Evolutionary conservation across 257 asterid genomes (phyloP).

Genomic region (Lantana camara): DNA sequence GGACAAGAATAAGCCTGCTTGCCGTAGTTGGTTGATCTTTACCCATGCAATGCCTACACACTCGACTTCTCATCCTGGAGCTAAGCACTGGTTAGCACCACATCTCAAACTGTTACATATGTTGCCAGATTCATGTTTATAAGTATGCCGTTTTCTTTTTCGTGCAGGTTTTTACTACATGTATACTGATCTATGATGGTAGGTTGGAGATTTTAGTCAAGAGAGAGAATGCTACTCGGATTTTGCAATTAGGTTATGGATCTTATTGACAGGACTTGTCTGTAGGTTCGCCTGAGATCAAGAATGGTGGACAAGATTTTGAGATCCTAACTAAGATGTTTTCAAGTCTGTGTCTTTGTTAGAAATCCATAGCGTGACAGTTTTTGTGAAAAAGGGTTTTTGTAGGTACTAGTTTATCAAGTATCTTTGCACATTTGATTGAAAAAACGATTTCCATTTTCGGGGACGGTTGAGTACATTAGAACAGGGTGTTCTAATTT

Average conservation of each 20-base stretch:
- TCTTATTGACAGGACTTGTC: too few species aligned
- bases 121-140: not conserved
- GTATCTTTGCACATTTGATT: too few species aligned
- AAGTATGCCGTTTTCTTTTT: not conserved
- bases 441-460: too few species aligned
- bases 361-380: too few species aligned
- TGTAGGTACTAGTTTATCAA: too few species aligned
- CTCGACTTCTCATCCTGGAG: conserved; percentile 1
- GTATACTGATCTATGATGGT: conserved; percentile 10
- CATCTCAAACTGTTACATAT: not conserved
- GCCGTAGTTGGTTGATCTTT: not conserved
- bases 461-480: too few species aligned
- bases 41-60: not conserved
- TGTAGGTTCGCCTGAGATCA: conserved; percentile 7
- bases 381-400: too few species aligned
- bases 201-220: conserved; percentile 20
- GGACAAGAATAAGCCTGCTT: not conserved
- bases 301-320: not conserved
- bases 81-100: conserved; percentile 4
- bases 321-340: too few species aligned
- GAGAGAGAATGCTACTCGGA: conserved; percentile 8
- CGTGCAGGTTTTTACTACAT: too few species aligned
- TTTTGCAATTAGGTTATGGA: not conserved
- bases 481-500: too few species aligned
- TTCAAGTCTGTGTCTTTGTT: too few species aligned